Percentiles rank a stretch among this genome's conserved stretches.
These are phyloP conservation scores for Pythium plurisporium DNA, from an alignment of 352 stramenopile genomes.

Conservation along the genomic window DNA sequence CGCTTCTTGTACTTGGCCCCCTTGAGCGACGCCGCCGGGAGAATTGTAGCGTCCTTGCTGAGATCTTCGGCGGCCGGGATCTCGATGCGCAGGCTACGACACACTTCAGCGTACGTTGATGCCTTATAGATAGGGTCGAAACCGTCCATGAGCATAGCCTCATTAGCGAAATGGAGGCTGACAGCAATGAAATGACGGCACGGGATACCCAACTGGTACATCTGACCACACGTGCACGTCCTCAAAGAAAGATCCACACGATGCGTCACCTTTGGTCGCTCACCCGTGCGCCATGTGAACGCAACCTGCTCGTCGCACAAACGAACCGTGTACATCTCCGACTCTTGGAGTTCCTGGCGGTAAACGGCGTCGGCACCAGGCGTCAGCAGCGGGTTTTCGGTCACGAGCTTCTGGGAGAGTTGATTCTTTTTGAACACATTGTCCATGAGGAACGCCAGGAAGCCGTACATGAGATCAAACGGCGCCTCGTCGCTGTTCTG, in stretches of 20 bases:
- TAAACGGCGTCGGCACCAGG: conserved; percentile 62
- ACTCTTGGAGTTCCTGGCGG: conserved; percentile 52
- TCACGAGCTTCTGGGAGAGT: conserved; percentile 45
- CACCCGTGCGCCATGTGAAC: conserved; percentile 63
- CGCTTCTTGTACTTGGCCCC: conserved; percentile 63
- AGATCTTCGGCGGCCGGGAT: conserved; percentile 68
- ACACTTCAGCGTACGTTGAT: conserved; percentile 45
- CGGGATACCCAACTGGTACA: conserved; percentile 72
- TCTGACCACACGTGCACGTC: conserved; percentile 63
- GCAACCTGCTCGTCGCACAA: conserved; percentile 67
- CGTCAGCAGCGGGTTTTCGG: conserved; percentile 45
- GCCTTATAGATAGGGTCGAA: conserved; percentile 78
- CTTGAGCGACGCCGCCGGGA: conserved; percentile 43
- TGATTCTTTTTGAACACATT: conserved; percentile 69
- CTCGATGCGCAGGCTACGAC: conserved; percentile 67
- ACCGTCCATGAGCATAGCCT: conserved; percentile 47
- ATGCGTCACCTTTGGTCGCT: conserved; percentile 63
- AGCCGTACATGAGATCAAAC: conserved; percentile 78
- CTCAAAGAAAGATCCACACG: conserved; percentile 53
- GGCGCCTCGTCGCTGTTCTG: conserved; percentile 64
- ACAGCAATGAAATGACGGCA: conserved; percentile 76
- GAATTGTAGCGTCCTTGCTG: conserved; percentile 61
- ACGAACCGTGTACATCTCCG: conserved; percentile 50
- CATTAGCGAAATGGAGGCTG: conserved; percentile 52
- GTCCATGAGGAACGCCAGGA: conserved; percentile 79